Evolutionary conservation across 1,284 basidiomycete species (phyloP).

Genomic region (Grifola frondosa): DNA sequence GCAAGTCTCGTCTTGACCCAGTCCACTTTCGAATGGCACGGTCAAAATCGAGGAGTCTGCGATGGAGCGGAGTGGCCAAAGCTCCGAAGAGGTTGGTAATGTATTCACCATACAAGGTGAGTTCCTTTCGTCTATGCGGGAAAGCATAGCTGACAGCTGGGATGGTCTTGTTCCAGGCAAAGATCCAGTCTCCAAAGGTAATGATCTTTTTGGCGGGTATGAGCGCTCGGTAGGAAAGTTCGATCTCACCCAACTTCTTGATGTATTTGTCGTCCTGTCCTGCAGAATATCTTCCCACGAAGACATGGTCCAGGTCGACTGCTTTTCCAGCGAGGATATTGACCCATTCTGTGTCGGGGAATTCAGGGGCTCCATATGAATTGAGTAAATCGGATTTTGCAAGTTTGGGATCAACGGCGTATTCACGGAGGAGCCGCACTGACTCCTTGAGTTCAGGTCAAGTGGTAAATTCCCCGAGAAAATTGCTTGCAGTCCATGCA

Average conservation of each 20-base stretch:
- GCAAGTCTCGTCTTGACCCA: background rate
- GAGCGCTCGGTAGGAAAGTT: background rate
- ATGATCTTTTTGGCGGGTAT: background rate
- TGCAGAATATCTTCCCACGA: background rate
- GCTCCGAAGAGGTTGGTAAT: constrained; percentile 1
- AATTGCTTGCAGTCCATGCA: too few relatives aligned
- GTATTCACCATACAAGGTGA: background rate
- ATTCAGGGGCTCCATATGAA: background rate
- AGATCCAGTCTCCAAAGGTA: background rate
- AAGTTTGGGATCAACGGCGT: too few relatives aligned
- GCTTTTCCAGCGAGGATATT: background rate
- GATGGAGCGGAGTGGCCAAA: background rate
- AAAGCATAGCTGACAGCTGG: background rate
- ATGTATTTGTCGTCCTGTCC: background rate
- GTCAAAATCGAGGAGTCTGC: constrained; percentile 2
- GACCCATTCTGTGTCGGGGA: background rate
- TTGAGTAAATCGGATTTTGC: background rate
- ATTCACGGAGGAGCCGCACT: too few relatives aligned
- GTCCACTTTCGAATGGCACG: background rate
- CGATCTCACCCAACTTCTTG: background rate
- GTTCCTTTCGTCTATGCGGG: background rate
- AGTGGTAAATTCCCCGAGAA: too few relatives aligned
- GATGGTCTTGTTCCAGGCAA: background rate
- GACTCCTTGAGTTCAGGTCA: too few relatives aligned
- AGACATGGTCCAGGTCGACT: constrained; percentile 5